Percentiles rank a stretch among this genome's conserved stretches.
phyloP scores from a whole-genome alignment of 352 stramenopile genomes.

The Phytophthora podocarpi region DNA sequence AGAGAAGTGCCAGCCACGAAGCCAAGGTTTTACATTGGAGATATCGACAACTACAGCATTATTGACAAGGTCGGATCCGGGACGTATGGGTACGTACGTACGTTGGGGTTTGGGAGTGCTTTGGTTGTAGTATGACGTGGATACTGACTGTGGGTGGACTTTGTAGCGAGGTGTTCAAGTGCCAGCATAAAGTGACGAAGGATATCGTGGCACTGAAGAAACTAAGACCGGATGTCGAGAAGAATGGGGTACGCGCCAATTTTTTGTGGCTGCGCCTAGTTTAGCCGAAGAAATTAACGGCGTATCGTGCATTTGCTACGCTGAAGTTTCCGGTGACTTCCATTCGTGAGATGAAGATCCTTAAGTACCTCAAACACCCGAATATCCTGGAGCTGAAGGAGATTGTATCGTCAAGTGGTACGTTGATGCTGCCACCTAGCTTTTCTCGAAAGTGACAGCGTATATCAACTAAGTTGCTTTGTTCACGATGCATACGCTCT shows the following conservation, averaged over 20 bases:
- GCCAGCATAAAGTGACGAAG: conserved; percentile 86
- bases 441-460: not conserved
- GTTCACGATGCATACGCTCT: conserved; percentile 2
- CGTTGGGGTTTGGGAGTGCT: not conserved
- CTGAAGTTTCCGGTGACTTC: conserved; percentile 93
- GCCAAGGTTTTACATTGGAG: conserved; percentile 79
- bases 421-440: not conserved
- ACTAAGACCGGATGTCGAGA: conserved; percentile 81
- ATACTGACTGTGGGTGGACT: conserved; percentile 3
- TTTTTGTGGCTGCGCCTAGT: not conserved
- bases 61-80: conserved; percentile 89
- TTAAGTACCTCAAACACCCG: conserved; percentile 94
- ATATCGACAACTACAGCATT: conserved; percentile 89
- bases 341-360: conserved; percentile 98
- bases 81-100: conserved; percentile 86
- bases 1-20: conserved; percentile 46
- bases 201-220: conserved; percentile 90
- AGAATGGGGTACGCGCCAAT: conserved; percentile 69
- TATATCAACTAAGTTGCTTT: conserved; percentile 19
- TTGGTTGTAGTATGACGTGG: not conserved
- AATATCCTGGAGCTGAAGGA: conserved; percentile 97
- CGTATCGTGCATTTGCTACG: not conserved
- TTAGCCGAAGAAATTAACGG: not conserved
- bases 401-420: conserved; percentile 91
- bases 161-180: conserved; percentile 88